Percentiles rank a stretch among this genome's conserved stretches.
phyloP scores from a whole-genome alignment of 139 green algal genomes.

The Micractinium conductrix region DNA sequence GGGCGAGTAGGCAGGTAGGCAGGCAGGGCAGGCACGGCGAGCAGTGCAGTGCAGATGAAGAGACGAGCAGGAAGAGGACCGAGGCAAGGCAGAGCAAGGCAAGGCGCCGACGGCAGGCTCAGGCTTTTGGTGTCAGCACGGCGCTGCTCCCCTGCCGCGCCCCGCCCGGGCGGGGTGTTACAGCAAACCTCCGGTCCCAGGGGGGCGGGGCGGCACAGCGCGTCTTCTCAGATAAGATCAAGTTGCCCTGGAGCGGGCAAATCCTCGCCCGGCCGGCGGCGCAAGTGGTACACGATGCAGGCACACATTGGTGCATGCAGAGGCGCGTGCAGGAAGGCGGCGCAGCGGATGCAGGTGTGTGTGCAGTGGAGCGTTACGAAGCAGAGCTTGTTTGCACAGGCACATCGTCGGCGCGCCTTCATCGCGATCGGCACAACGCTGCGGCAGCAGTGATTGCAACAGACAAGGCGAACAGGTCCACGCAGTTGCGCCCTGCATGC shows the following conservation, averaged over 20 bases:
- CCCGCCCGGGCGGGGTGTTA: too few relatives aligned
- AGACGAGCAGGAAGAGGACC: too few relatives aligned
- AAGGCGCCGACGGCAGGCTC: neutral
- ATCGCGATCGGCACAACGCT: too few relatives aligned
- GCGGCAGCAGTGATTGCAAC: too few relatives aligned
- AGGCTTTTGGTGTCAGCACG: conserved; percentile 17
- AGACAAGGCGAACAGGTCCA: too few relatives aligned
- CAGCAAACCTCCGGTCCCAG: neutral
- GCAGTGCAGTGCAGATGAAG: neutral
- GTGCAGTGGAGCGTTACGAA: too few relatives aligned
- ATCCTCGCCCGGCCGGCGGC: neutral
- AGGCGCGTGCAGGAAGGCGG: neutral
- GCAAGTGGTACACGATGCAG: neutral
- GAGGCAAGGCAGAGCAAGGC: neutral
- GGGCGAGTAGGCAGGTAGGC: neutral
- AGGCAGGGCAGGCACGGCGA: neutral
- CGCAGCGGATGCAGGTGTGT: too few relatives aligned
- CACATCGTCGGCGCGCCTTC: too few relatives aligned
- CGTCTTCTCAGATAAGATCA: conserved; percentile 33
- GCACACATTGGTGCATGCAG: too few relatives aligned
- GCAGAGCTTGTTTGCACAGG: too few relatives aligned
- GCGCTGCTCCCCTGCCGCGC: conserved; percentile 14
- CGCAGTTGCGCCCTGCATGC: too few relatives aligned
- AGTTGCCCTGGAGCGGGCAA: neutral
- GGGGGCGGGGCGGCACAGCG: conserved; percentile 24